Conservation (phyloP, 306 rosid genomes). For the Phaseolus lunatus region DNA sequence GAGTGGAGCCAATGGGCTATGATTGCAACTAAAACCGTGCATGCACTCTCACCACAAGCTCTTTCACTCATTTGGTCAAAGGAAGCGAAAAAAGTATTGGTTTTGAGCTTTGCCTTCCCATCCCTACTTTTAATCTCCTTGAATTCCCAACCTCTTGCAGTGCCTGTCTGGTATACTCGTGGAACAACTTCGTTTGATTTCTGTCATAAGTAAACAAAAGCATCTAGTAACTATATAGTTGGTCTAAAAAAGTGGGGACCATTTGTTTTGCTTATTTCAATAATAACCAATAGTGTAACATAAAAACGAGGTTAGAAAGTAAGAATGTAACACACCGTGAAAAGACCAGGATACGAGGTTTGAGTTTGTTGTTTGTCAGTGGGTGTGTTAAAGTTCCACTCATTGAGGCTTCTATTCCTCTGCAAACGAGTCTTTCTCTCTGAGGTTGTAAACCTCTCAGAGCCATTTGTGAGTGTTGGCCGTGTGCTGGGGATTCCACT, state of each 20-base stretch:
- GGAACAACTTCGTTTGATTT: constrained; percentile 35
- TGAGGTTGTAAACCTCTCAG: constrained; percentile 11
- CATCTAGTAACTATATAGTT: background rate
- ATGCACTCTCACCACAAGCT: constrained; percentile 80
- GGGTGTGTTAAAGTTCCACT: constrained; percentile 38
- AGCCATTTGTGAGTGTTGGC: constrained; percentile 17
- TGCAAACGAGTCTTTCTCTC: background rate
- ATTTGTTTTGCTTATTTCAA: background rate
- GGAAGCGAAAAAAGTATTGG: constrained; percentile 72
- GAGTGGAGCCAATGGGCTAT: constrained; percentile 89
- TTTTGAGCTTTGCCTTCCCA: constrained; percentile 62
- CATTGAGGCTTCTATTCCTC: constrained; percentile 49
- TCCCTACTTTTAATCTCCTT: constrained; percentile 69
- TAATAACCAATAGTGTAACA: background rate
- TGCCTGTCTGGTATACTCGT: constrained; percentile 17
- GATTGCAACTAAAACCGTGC: constrained; percentile 67
- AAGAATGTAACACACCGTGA: constrained; percentile 32
- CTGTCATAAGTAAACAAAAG: constrained; percentile 42
- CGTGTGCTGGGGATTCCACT: background rate
- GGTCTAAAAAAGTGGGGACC: background rate
- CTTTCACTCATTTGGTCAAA: constrained; percentile 75
- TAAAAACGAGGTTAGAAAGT: background rate
- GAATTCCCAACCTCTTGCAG: constrained; percentile 51
- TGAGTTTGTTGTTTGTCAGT: constrained; percentile 41
- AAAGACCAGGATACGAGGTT: constrained; percentile 19